These are phyloP conservation scores for Fimicolochytrium jonesii DNA, from an alignment of 192 early-diverging fungal genomes.

Conservation along the genomic window DNA sequence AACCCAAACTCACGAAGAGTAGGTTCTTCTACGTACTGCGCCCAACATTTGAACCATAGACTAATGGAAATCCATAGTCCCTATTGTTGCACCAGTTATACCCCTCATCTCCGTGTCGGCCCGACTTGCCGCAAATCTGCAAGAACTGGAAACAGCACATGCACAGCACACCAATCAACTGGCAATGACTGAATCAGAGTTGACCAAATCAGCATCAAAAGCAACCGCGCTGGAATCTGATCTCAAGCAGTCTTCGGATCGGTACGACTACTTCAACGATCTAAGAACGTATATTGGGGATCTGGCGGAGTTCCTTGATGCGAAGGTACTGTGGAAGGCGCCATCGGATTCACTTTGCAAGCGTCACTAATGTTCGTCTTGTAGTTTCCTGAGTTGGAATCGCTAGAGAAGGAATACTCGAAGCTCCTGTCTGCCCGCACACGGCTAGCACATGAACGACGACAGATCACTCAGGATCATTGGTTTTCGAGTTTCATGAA, in stretches of 20 bases:
- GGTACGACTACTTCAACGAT: slow-evolving; percentile 39
- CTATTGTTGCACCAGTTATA: not conserved
- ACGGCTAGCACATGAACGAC: not conserved
- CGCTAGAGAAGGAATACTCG: slow-evolving; percentile 15
- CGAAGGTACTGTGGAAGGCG: slow-evolving; percentile 16
- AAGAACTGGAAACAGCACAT: slow-evolving; percentile 5
- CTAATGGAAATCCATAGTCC: too few relatives aligned
- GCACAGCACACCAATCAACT: slow-evolving; percentile 11
- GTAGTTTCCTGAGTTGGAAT: slow-evolving; percentile 20
- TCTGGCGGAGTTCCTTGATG: slow-evolving; percentile 40
- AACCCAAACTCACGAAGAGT: slow-evolving; percentile 11
- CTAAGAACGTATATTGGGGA: slow-evolving; percentile 30
- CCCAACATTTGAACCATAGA: too few relatives aligned
- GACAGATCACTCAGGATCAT: not conserved
- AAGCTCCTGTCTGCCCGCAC: not conserved
- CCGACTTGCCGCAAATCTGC: slow-evolving; percentile 7
- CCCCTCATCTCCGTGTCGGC: slow-evolving; percentile 7
- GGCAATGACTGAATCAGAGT: not conserved
- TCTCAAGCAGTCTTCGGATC: slow-evolving; percentile 1
- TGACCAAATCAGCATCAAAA: slow-evolving; percentile 3
- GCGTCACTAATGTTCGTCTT: too few relatives aligned
- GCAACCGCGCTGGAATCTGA: slow-evolving; percentile 21
- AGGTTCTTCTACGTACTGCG: too few relatives aligned
- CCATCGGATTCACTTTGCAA: too few relatives aligned
- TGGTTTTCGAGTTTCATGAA: slow-evolving; percentile 7